Base-by-base conservation (phyloP, 2,329 filamentous ascomycete genomes). In the Colletotrichum euphorbiae region DNA sequence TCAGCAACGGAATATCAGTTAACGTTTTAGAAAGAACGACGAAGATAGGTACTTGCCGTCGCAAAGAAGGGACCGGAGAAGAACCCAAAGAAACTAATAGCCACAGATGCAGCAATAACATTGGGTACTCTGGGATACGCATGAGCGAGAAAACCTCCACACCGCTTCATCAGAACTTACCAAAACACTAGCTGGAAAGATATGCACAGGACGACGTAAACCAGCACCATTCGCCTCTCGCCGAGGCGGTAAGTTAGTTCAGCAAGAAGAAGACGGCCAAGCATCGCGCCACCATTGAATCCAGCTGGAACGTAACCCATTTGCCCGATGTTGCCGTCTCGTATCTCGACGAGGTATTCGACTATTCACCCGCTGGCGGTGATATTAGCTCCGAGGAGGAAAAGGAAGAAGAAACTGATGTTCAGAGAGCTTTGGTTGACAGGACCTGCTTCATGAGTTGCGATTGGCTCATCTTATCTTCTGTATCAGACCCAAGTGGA, bases 371-470 rank as follows among this genome's bases (percentile, higher is more conserved):
- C 88, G 67, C 79, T 75, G 0, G 87, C 84, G 0, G 88, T 90
- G 2, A 89, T 82, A 1, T 73, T 75, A 0, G 82, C 84, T 0
- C 89, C 89, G 0, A 91, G 78, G 58, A 86, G 85, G 74, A 90
- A 89, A 77, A 90, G 90, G 77, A 87, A 91, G 75, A 89, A 90
- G 2, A 89, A 61, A 55, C 87, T 87, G 3, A 91, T 73, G 89
- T 74, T 85, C 88, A 90, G 3, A 91, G 77, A 3, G 80, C 80
- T 15, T 78, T 83, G 2, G 75, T 80, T 13, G 73, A 77, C 0
- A 88, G 69, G 0, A 85, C 80, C 7, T 77, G 75, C 38, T 80
- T 81, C 56, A 88, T 81, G 51, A 86, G 77, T 0, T 71, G 69
- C 5, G 80, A 72, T 0, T 84, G 84, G 17, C 72, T 74, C 50